Base-by-base conservation (phyloP, 495 filamentous ascomycete species). In the Penicillium arizonense region DNA sequence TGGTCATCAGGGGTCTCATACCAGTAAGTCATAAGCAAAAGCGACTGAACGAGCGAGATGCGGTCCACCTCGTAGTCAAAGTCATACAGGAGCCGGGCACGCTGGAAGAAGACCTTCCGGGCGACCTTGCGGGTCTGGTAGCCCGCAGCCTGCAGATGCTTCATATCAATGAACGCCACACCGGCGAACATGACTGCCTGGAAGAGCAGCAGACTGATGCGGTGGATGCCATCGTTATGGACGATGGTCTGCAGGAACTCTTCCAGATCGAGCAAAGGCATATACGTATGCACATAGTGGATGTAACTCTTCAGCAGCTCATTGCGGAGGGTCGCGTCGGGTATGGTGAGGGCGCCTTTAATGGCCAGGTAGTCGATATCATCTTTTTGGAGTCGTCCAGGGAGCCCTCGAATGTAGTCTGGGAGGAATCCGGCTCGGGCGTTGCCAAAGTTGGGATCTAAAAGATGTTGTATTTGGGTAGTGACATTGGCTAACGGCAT, bases 11-110 rank as follows among this genome's bases (percentile, higher is more conserved):
- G 89, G 0, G 88, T 91, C 64, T 93, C 88, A 59, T 93, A 95
- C 89, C 89, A 95, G 63, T 90, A 92, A 10, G 89, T 91, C 85
- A 96, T 90, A 21, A 96, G 74, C 8, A 96, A 75, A 4, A 95
- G 74, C 10, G 87, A 83, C 65, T 96, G 90, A 3, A 95, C 87
- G n/a, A 94, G 77, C 12, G 86, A 79, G 47, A 95, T 83, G 33
- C 89, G 87, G 60, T 91, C 87, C 20, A 83, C 81, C 66, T 96
- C 90, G 61, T 89, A 89, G 61, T 95, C 90, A 55, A 91, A 90
- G 60, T 94, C 90, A 61, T 94, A 94, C 21, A 96, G 73, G 7
- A 83, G 65, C 67, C 87, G 86, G 18, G 87, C 82, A 60, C 86
- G 89, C 46, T 85, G 82, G 72, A 91, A 95, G 58, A 94, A 90